Evolutionary conservation across 306 rosid genomes (phyloP).

Genomic region (Fragaria ananassa): DNA sequence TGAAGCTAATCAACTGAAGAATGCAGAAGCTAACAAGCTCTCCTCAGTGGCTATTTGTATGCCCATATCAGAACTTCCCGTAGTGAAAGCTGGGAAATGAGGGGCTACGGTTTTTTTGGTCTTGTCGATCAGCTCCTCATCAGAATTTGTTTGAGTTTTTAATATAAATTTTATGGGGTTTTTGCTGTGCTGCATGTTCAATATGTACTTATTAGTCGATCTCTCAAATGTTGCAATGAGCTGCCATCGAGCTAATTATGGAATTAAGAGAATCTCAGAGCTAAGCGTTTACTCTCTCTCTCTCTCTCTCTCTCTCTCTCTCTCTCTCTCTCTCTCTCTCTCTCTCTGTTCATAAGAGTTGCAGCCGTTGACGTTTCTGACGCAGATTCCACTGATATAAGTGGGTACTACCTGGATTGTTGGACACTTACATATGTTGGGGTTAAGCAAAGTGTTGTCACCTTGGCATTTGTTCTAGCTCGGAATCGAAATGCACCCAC

Average conservation of each 20-base stretch:
- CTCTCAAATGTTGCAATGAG: background rate
- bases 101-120: background rate
- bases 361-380: background rate
- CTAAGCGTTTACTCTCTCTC: background rate
- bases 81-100: background rate
- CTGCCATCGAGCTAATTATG: background rate
- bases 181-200: background rate
- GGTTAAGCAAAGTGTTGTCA: background rate
- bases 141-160: conserved; percentile 1
- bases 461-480: background rate
- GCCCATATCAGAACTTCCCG: conserved; percentile 32
- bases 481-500: background rate
- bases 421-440: background rate
- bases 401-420: background rate
- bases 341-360: background rate
- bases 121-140: background rate
- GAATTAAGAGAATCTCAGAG: background rate
- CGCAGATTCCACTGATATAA: background rate
- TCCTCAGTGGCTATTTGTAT: conserved; percentile 31
- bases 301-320: background rate
- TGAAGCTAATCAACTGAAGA: conserved; percentile 31
- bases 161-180: background rate
- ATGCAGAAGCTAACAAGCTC: conserved; percentile 19
- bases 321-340: background rate
- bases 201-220: background rate